Conservation (phyloP, 176 grass and related monocot genomes). For the Aechmea fasciata region DNA sequence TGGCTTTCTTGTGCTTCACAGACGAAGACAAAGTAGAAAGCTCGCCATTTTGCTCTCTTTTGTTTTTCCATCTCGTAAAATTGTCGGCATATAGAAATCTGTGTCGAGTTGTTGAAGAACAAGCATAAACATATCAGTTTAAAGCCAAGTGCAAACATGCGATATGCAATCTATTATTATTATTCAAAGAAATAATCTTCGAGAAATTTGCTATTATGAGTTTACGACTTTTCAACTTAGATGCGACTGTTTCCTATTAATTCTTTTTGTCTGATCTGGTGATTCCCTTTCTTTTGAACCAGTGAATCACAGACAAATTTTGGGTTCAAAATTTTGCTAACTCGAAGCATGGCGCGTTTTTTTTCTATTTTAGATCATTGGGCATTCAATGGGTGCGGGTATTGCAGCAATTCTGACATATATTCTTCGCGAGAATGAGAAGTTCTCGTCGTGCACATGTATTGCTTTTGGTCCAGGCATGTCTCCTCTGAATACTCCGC, state of each 20-base stretch:
- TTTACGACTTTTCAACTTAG: not conserved
- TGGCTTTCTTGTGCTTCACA: not conserved
- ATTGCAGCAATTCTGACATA: conserved; percentile 79
- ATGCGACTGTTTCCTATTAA: not conserved
- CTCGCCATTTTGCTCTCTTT: not conserved
- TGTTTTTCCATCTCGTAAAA: not conserved
- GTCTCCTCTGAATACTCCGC: conserved; percentile 11
- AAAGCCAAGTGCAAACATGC: not conserved
- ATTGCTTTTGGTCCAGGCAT: conserved; percentile 92
- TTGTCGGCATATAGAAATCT: not conserved
- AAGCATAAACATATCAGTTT: not conserved
- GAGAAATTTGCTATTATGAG: not conserved
- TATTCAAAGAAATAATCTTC: not conserved
- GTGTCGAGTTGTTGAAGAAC: not conserved
- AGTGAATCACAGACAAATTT: no score
- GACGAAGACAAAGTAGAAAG: not conserved
- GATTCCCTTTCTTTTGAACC: not conserved
- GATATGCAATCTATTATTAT: not conserved
- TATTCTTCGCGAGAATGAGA: conserved; percentile 75
- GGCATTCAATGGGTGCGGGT: conserved; percentile 89
- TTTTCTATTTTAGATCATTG: conserved; percentile 61
- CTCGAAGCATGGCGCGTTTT: conserved; percentile 16
- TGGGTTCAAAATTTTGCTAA: conserved; percentile 19
- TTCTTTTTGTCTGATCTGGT: not conserved
- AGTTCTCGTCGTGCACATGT: conserved; percentile 64